Base-by-base conservation (phyloP, 2,329 filamentous ascomycete genomes). In the Curvularia verruculosa region DNA sequence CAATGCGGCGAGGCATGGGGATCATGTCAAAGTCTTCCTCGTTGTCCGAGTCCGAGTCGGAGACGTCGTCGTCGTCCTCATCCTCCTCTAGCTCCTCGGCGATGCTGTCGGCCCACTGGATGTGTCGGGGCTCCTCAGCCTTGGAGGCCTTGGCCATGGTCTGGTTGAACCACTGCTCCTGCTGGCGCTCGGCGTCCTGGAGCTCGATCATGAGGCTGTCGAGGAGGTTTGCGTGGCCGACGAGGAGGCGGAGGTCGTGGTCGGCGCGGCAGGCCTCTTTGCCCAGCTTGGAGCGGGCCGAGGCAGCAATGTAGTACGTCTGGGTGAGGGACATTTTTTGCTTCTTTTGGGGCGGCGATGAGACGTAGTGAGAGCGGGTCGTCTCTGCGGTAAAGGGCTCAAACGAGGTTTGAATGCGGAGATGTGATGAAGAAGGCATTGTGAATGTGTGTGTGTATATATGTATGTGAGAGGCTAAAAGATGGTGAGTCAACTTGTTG, bases 141-240 rank as follows among this genome's bases (percentile, higher is more conserved):
- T 78, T 84, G 75, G 83, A 83, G 67, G 90, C 90, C 72, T 89
- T 90, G 76, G 86, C 88, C 79, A 97, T 91, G 61, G 92, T 95
- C 78, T 92, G 89, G 86, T 97, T 96, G 88, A 97, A 98, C 93
- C 93, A 97, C 66, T 87, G 89, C 80, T 98, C 94, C 80, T 98
- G 95, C 79, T 97, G 92, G 70, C 88, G 87, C 84, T 98, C 95
- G 74, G 94, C 94, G 58, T 96, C 91, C 78, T 92, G 90, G 58
- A 99, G 90, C 68, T 95, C 86, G 61, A 88, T 78, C 95, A 98
- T 98, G 75, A 99, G 83, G 39, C 89, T 89, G 81, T 99, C 95
- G 77, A 99, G 91, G 46, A 98, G 89, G 85, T 98, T 99, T 82
- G 95, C 95, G 80, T 99, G 95, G 72, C 94, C 95, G 70, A 99